Percentiles rank a stretch among this genome's conserved stretches.
Evolutionary conservation across 148 eudicot species (phyloP).

Genomic region (Nepenthes gracilis): DNA sequence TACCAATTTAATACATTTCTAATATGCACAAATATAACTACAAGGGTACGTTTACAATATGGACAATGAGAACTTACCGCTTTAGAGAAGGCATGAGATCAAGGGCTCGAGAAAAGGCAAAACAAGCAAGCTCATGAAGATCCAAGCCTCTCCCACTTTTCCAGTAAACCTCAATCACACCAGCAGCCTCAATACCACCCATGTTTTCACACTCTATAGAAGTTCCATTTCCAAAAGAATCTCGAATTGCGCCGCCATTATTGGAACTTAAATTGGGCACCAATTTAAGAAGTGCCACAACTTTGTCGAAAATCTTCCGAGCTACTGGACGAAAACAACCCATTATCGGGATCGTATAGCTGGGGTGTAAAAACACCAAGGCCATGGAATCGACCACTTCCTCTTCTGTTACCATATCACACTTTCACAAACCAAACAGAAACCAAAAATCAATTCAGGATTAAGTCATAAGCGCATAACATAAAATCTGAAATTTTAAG

Average conservation of each 20-base stretch:
- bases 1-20: too few relatives aligned
- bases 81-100: slow-evolving; percentile 54
- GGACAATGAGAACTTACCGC: slow-evolving; percentile 31
- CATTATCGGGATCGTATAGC: slow-evolving; percentile 64
- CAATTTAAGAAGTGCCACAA: slow-evolving; percentile 33
- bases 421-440: slow-evolving; percentile 27
- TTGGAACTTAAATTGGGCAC: slow-evolving; percentile 40
- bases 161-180: slow-evolving; percentile 43
- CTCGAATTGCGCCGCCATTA: slow-evolving; percentile 15
- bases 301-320: slow-evolving; percentile 40
- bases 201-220: slow-evolving; percentile 29
- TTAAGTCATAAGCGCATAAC: not conserved
- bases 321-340: slow-evolving; percentile 80
- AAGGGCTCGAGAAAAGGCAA: slow-evolving; percentile 73
- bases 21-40: too few relatives aligned
- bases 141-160: slow-evolving; percentile 48
- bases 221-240: slow-evolving; percentile 25
- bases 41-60: too few relatives aligned
- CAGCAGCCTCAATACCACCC: slow-evolving; percentile 22
- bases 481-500: not conserved
- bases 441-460: slow-evolving; percentile 8
- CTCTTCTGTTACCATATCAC: slow-evolving; percentile 36
- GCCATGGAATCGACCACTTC: slow-evolving; percentile 56
- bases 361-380: slow-evolving; percentile 51
- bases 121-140: slow-evolving; percentile 76